These are phyloP conservation scores for Orbilia blumenaviensis DNA, from an alignment of 2,329 filamentous ascomycete species.

Conservation along the genomic window DNA sequence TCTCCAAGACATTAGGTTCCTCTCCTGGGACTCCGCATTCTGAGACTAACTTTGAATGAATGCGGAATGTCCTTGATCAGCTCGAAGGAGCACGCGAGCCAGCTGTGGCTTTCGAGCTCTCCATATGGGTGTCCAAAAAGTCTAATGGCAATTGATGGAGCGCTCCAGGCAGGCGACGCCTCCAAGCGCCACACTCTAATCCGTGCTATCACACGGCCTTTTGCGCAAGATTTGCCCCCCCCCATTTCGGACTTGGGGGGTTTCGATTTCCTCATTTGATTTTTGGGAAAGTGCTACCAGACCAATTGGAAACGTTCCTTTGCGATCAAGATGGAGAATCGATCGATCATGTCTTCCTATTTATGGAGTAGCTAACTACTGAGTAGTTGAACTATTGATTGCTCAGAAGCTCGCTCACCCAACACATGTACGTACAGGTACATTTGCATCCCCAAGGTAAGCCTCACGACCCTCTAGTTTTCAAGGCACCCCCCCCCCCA, in stretches of 20 bases:
- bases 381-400: too few relatives aligned
- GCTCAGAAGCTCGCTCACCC: too few relatives aligned
- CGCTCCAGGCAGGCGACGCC: constrained; percentile 31
- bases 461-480: too few relatives aligned
- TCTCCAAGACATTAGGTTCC: background rate
- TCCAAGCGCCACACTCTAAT: constrained; percentile 46
- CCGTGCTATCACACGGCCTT: constrained; percentile 2
- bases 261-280: background rate
- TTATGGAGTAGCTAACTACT: background rate
- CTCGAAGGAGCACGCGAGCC: background rate
- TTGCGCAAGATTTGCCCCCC: constrained; percentile 44
- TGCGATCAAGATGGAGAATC: background rate
- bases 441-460: too few relatives aligned
- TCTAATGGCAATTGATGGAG: constrained; percentile 30
- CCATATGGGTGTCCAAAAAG: background rate
- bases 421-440: background rate
- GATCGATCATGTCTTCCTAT: background rate
- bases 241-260: constrained; percentile 16
- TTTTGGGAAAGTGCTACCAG: background rate
- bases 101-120: constrained; percentile 13
- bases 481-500: too few relatives aligned
- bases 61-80: background rate
- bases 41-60: constrained; percentile 8
- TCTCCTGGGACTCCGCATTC: background rate
- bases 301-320: background rate